These are phyloP conservation scores for Ogataea angusta DNA, from an alignment of 805 yeast species.

Conservation along the genomic window DNA sequence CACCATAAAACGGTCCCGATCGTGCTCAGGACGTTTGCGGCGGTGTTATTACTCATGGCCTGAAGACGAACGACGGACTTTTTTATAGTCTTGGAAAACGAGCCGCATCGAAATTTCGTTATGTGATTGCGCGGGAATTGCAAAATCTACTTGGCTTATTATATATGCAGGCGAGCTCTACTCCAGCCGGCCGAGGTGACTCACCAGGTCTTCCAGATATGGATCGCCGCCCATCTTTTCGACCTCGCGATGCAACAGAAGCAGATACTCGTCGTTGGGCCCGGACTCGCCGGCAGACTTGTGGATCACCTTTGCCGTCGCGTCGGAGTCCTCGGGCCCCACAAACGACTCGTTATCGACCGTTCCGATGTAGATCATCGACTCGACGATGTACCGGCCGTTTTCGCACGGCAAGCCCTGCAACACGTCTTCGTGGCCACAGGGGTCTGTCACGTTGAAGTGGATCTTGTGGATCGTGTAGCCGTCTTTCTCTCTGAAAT, in stretches of 20 bases:
- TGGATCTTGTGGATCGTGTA: conserved; percentile 67
- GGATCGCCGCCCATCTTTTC: conserved; percentile 37
- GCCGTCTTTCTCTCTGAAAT: conserved; percentile 86
- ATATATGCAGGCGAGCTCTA: background rate
- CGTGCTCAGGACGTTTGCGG: conserved; percentile 77
- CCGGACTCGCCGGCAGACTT: conserved; percentile 77
- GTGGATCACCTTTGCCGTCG: conserved; percentile 61
- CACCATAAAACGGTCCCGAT: conserved; percentile 94
- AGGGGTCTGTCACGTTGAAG: conserved; percentile 43
- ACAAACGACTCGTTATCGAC: conserved; percentile 75
- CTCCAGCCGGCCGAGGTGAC: background rate
- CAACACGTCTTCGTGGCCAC: conserved; percentile 26
- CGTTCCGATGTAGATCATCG: conserved; percentile 80
- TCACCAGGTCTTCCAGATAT: conserved; percentile 35
- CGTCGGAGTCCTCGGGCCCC: conserved; percentile 67
- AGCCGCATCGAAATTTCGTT: background rate
- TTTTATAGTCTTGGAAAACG: conserved; percentile 12
- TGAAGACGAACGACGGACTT: background rate
- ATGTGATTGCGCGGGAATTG: conserved; percentile 7
- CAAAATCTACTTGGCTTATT: background rate
- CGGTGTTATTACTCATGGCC: conserved; percentile 29
- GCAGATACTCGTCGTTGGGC: conserved; percentile 66
- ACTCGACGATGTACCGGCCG: conserved; percentile 44
- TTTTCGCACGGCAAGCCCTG: conserved; percentile 30
- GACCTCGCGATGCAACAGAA: conserved; percentile 49